These are phyloP conservation scores for Aphanomyces invadans DNA, from an alignment of 352 stramenopile species.

Conservation along the genomic window DNA sequence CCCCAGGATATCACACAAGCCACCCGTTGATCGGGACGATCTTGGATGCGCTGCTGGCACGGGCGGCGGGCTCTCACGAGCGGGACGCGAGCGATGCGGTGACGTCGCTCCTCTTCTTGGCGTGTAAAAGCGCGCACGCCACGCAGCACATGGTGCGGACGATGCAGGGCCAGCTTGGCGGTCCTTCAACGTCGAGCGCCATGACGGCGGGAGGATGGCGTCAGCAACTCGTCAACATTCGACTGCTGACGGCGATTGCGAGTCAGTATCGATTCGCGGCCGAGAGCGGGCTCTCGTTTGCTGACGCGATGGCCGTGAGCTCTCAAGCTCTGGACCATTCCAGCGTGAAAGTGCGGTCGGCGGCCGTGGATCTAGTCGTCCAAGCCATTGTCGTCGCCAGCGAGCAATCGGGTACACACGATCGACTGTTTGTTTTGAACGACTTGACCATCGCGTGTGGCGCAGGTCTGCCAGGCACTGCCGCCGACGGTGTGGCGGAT, in stretches of 20 bases:
- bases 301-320: constrained; percentile 56
- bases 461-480: constrained; percentile 45
- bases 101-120: constrained; percentile 63
- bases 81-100: constrained; percentile 74
- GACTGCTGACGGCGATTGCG: constrained; percentile 66
- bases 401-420: constrained; percentile 53
- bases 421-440: background rate
- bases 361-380: constrained; percentile 58
- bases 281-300: constrained; percentile 46
- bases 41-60: constrained; percentile 34
- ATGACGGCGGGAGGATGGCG: constrained; percentile 39
- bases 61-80: constrained; percentile 59
- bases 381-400: constrained; percentile 66
- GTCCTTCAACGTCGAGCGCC: constrained; percentile 25
- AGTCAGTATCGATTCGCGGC: constrained; percentile 71
- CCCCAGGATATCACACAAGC: constrained; percentile 41
- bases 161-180: constrained; percentile 47
- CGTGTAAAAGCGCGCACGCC: constrained; percentile 71
- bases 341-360: constrained; percentile 64
- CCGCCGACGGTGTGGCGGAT: constrained; percentile 51
- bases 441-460: background rate
- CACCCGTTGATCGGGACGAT: constrained; percentile 46
- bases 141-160: constrained; percentile 48
- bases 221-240: constrained; percentile 63
- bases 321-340: constrained; percentile 57